A percentile compares a stretch with the other conserved stretches of the same genome.
Evolutionary conservation across 805 yeast genomes (phyloP).

Genomic region (Ogataea salicorniae): DNA sequence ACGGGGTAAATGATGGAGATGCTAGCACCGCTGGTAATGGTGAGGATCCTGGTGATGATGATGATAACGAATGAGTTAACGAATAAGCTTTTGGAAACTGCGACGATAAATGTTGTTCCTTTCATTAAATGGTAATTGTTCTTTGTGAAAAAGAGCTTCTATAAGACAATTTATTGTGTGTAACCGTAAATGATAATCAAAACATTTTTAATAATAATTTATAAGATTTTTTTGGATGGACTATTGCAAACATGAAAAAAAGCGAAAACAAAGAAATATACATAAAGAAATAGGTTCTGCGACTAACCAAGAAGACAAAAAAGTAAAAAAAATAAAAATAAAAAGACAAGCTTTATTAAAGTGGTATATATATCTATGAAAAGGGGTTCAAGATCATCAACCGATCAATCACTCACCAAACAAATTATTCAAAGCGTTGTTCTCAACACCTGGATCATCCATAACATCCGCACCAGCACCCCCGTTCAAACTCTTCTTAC

Average conservation of each 20-base stretch:
- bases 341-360: background rate
- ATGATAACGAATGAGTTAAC: background rate
- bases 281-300: background rate
- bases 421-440: constrained; percentile 55
- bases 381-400: background rate
- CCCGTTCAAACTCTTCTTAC: constrained; percentile 6
- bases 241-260: background rate
- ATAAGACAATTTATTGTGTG: too few relatives aligned
- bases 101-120: background rate
- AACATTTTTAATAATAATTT: too few relatives aligned
- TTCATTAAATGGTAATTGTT: too few relatives aligned
- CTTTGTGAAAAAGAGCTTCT: too few relatives aligned
- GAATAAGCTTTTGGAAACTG: background rate
- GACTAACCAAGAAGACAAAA: too few relatives aligned
- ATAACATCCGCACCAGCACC: constrained; percentile 46
- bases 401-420: constrained; percentile 37
- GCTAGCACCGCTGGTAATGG: background rate
- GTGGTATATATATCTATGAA: background rate
- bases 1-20: too few relatives aligned
- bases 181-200: too few relatives aligned
- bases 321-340: background rate
- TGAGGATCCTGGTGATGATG: background rate
- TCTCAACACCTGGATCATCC: constrained; percentile 70
- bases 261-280: background rate
- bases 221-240: too few relatives aligned